These are phyloP conservation scores for Aspergillus indologenus DNA, from an alignment of 495 filamentous ascomycete genomes.

Conservation along the genomic window DNA sequence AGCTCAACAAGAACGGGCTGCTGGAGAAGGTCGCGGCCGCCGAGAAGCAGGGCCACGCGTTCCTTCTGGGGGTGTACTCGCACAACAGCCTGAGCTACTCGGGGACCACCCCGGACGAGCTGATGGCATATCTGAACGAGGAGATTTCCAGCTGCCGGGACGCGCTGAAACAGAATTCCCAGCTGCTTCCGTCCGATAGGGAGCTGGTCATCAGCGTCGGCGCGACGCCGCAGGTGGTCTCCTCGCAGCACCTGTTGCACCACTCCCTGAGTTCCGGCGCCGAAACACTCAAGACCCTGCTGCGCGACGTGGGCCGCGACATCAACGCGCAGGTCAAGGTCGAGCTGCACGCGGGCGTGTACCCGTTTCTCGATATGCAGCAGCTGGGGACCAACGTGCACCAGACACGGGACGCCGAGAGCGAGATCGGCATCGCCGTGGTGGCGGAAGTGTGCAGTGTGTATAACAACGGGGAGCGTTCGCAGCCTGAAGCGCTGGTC, in stretches of 20 bases:
- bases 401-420: constrained; percentile 33
- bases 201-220: constrained; percentile 68
- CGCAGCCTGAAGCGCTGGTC: constrained; percentile 62
- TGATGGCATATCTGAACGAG: constrained; percentile 52
- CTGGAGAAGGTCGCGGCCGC: constrained; percentile 47
- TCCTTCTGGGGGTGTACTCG: constrained; percentile 68
- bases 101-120: constrained; percentile 45
- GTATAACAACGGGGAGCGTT: constrained; percentile 53
- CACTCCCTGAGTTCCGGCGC: constrained; percentile 13
- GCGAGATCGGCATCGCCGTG: constrained; percentile 65
- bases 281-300: constrained; percentile 21
- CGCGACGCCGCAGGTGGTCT: constrained; percentile 74
- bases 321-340: constrained; percentile 39
- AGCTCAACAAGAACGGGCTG: constrained; percentile 47
- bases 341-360: constrained; percentile 72
- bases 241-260: constrained; percentile 44
- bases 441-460: constrained; percentile 69
- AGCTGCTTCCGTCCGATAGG: constrained; percentile 20
- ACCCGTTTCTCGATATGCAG: constrained; percentile 76
- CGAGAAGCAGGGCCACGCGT: constrained; percentile 30
- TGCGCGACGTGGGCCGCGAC: constrained; percentile 16
- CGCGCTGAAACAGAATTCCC: constrained; percentile 40
- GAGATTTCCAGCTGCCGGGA: constrained; percentile 61
- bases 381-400: constrained; percentile 71
- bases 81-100: constrained; percentile 76